Evolutionary conservation across 495 filamentous ascomycete genomes (phyloP).

Genomic region (Neurospora sp.): DNA sequence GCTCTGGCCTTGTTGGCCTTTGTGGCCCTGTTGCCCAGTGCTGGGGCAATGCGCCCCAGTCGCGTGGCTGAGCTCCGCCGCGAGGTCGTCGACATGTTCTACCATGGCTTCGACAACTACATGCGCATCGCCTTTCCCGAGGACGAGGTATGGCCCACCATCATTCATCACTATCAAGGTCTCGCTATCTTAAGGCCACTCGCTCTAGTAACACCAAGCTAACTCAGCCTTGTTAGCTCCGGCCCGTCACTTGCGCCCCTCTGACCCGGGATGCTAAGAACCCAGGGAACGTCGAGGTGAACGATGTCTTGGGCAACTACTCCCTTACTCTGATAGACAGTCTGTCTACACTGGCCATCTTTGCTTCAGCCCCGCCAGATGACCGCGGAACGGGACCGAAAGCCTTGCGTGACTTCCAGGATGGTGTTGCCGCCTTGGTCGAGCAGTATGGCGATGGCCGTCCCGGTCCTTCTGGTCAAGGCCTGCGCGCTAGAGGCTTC

Average conservation of each 20-base stretch:
- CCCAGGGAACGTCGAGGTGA: conserved; percentile 74
- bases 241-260: conserved; percentile 75
- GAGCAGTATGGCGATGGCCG: conserved; percentile 79
- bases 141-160: conserved; percentile 55
- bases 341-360: conserved; percentile 81
- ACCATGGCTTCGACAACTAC: conserved; percentile 94
- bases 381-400: conserved; percentile 41
- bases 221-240: conserved; percentile 39
- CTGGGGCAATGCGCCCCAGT: conserved; percentile 39
- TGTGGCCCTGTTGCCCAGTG: conserved; percentile 22
- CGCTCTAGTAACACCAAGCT: background rate
- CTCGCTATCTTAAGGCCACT: background rate
- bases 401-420: conserved; percentile 65
- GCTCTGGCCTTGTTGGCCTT: conserved; percentile 5
- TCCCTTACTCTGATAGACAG: conserved; percentile 93
- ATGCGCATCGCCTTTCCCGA: conserved; percentile 90
- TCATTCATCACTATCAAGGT: background rate
- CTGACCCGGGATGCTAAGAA: conserved; percentile 72
- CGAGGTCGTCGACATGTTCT: conserved; percentile 89
- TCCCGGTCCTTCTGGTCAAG: conserved; percentile 55
- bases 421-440: conserved; percentile 68
- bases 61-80: conserved; percentile 43
- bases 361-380: conserved; percentile 57
- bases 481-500: conserved; percentile 70
- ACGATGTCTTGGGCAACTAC: conserved; percentile 95